Evolutionary conservation across 2,329 filamentous ascomycete species (phyloP), one percentile per base, ranked within the genome.

Genomic region (Falciphora oryzae): DNA sequence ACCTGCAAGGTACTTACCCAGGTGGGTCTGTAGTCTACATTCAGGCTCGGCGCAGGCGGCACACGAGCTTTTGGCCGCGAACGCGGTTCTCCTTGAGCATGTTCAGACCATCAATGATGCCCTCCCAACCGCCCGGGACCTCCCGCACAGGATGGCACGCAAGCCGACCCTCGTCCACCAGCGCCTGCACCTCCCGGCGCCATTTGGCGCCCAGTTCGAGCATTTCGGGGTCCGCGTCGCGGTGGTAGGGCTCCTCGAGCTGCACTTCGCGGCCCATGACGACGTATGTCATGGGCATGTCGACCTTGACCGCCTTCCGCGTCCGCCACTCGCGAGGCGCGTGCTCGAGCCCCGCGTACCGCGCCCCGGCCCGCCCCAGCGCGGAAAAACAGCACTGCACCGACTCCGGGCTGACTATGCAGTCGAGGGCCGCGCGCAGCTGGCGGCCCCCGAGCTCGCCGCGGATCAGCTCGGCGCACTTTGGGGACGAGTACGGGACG

Each of bases 391-490:
- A 57, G 10, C n/a, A n/a, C 13, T n/a, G 13, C 7, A 57, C 22
- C n/a, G 56, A 57, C 56, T 57, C 56, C 10, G 56, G n/a, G 56
- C 28, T 27, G 56, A 27, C 22, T n/a, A 57, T 57, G 56, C 56
- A 57, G 56, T 57, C 56, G 10, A 57, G 56, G n/a, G 28, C 56
- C 10, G n/a, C n/a, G 10, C 28, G n/a, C n/a, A 57, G n/a, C 11
- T n/a, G 56, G n/a, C 10, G n/a, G 10, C 56, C 56, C 10, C 10
- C 56, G 10, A 27, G n/a, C n/a, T 25, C 10, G 22, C n/a, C 22
- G 10, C 28, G n/a, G 22, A 57, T 57, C 10, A 25, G n/a, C 10
- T n/a, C 56, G n/a, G 56, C 56, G 56, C 56, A 57, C 10, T n/a
- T 57, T 27, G 56, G 56, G 13, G 56, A 57, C 10, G 28, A 27